Base-by-base conservation (phyloP, 2,329 filamentous ascomycete species). In the Dactylellina cionopaga region DNA sequence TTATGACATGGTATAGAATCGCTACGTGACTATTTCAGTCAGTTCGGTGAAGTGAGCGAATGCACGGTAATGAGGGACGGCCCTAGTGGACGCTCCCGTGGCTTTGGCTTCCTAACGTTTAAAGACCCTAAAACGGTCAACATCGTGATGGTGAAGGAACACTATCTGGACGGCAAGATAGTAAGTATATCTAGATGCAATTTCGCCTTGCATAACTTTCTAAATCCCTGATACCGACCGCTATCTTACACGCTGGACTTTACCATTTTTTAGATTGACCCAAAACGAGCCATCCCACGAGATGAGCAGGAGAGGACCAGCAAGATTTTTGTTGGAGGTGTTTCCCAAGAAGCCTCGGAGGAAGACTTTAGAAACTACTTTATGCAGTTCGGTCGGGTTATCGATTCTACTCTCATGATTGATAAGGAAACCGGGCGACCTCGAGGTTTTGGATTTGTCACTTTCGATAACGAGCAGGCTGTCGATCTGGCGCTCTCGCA, bases 21-120 rank as follows among this genome's bases (percentile, higher is more conserved):
- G 5, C 86, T 99, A 25, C 91, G 92, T 76, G 91, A 97, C 75
- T 99, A 99, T 80, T 99, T 99, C 80, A 93, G 94, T 10, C 92
- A 98, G 78, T 99, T 96, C 80, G 95, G 95, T 72, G 95, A 99
- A 80, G 95, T 99, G 44, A 87, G 94, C 27, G 95, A 99, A 83
- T 98, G 95, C 80, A 99, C 95, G 13, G 95, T 99, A n/a, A 99
- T 99, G 95, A 88, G 95, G 75, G 95, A 99, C 81, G 93, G 92
- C 74, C 90, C 91, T 52, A 96, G 92, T 7, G 95, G 95, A 43
- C 89, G 95, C 74, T 98, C 95, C 27, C 88, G 95, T 81, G 95
- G 95, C 22, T 99, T 99, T 78, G 95, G 95, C 27, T 99, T 99
- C 82, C 85, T 99, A 74, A 99, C 95, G 0, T 99, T 99, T 85